Percentiles rank a stretch among this genome's conserved stretches.
Conservation (phyloP, 2,329 filamentous ascomycete species). For the Aspergillus fumigatus region DNA sequence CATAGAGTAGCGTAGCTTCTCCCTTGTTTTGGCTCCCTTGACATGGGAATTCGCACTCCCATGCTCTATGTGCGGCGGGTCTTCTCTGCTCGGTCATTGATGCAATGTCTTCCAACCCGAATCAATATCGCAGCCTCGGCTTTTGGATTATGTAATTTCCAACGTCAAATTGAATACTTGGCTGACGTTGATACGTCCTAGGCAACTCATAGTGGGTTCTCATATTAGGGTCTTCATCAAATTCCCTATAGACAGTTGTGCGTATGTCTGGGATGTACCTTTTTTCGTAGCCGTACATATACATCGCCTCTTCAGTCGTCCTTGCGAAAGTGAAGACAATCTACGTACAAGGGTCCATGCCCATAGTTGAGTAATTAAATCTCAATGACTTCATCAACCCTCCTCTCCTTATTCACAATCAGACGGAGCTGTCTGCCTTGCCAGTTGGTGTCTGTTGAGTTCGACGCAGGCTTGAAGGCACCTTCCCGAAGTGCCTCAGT, state of each 20-base stretch:
- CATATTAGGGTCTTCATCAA: neutral
- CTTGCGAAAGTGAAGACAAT: neutral
- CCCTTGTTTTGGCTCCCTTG: neutral
- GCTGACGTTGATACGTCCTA: neutral
- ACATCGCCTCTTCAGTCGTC: neutral
- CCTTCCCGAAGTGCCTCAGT: conserved; percentile 56
- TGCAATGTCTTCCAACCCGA: neutral
- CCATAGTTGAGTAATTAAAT: conserved; percentile 34
- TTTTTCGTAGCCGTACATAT: neutral
- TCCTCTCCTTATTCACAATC: conserved; percentile 57
- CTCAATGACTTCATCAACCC: conserved; percentile 53
- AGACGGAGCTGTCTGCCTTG: conserved; percentile 57
- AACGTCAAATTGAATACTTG: neutral
- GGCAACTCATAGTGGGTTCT: neutral
- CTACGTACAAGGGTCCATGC: neutral
- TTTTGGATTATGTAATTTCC: neutral
- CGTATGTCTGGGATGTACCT: neutral
- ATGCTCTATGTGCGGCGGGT: neutral
- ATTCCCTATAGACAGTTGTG: neutral
- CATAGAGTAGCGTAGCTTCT: neutral
- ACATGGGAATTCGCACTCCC: neutral
- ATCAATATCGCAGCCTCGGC: neutral
- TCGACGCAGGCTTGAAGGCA: conserved; percentile 43
- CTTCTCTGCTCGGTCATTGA: neutral
- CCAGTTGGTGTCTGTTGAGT: conserved; percentile 28